A percentile compares a stretch with the other conserved stretches of the same genome.
phyloP scores from a whole-genome alignment of 495 filamentous ascomycete species.

The Neurospora sp. region DNA sequence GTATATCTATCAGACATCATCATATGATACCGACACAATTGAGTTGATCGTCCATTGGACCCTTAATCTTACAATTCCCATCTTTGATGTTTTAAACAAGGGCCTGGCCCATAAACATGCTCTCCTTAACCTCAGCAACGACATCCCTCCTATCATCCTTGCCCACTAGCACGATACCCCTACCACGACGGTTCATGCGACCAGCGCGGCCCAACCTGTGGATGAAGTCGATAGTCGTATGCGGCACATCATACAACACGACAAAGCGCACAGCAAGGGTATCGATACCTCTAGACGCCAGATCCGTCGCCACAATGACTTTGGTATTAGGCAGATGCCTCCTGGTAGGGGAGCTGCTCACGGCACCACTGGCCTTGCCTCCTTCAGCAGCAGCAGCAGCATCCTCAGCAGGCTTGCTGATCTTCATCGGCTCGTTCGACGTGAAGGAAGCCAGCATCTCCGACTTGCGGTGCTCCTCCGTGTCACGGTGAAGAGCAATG shows the following conservation, averaged over 20 bases:
- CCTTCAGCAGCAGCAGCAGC: conserved; percentile 3
- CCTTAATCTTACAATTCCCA: not conserved
- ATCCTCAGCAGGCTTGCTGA: conserved; percentile 12
- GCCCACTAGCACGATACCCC: conserved; percentile 83
- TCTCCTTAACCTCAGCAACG: conserved; percentile 84
- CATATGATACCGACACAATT: not conserved
- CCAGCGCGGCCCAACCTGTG: conserved; percentile 86
- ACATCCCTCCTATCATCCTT: conserved; percentile 83
- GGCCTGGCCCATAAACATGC: conserved; percentile 85
- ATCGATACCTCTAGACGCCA: conserved; percentile 88
- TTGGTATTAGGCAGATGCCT: conserved; percentile 54
- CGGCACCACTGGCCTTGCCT: conserved; percentile 11
- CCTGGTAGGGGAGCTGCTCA: not conserved
- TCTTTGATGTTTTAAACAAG: conserved; percentile 47
- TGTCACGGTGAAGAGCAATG: conserved; percentile 71
- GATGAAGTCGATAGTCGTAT: conserved; percentile 94
- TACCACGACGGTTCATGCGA: conserved; percentile 82
- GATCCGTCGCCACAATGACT: conserved; percentile 88
- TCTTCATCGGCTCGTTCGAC: conserved; percentile 32
- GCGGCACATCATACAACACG: conserved; percentile 88
- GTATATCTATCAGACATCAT: not conserved
- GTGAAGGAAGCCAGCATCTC: conserved; percentile 75
- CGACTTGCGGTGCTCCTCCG: conserved; percentile 56
- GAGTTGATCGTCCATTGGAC: not conserved
- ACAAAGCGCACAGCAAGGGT: conserved; percentile 87